Percentiles rank a stretch among this genome's conserved stretches.
phyloP scores from a whole-genome alignment of 176 grass and related monocot genomes.

The Oryza glaberrima region DNA sequence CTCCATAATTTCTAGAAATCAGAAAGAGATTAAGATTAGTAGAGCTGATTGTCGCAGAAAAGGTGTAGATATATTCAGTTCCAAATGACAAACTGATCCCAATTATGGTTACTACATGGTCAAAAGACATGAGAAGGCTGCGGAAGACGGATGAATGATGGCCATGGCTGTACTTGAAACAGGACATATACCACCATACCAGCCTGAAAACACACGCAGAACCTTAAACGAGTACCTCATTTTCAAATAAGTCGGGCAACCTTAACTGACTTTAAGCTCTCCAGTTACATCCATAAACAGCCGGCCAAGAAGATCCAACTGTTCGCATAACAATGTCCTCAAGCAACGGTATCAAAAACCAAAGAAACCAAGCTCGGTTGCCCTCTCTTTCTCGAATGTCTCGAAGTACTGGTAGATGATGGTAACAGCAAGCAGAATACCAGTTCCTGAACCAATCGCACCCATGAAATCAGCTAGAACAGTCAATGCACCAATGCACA shows the following conservation, averaged over 20 bases:
- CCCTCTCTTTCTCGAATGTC: constrained; percentile 50
- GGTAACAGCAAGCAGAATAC: constrained; percentile 60
- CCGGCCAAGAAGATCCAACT: not conserved
- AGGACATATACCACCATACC: constrained; percentile 28
- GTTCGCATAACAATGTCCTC: too few relatives aligned
- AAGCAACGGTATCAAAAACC: constrained; percentile 55
- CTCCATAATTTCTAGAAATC: not conserved
- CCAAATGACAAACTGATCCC: constrained; percentile 36
- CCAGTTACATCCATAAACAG: constrained; percentile 49
- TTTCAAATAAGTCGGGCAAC: constrained; percentile 46
- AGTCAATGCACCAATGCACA: constrained; percentile 54
- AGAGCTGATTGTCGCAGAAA: not conserved
- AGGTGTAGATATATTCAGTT: constrained; percentile 26
- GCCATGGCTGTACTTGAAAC: constrained; percentile 12
- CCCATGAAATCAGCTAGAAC: constrained; percentile 67
- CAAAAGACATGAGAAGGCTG: constrained; percentile 27
- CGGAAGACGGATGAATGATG: constrained; percentile 30
- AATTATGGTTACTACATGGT: constrained; percentile 47
- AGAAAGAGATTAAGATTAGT: not conserved
- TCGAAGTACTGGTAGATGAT: constrained; percentile 65
- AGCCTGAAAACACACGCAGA: constrained; percentile 31
- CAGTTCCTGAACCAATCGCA: constrained; percentile 64
- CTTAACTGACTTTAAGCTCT: constrained; percentile 58
- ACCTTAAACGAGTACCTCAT: constrained; percentile 30
- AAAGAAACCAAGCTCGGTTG: constrained; percentile 58